Evolutionary conservation across 2,329 filamentous ascomycete genomes (phyloP), one percentile per base, ranked within the genome.

Genomic region (Fusarium palustre): DNA sequence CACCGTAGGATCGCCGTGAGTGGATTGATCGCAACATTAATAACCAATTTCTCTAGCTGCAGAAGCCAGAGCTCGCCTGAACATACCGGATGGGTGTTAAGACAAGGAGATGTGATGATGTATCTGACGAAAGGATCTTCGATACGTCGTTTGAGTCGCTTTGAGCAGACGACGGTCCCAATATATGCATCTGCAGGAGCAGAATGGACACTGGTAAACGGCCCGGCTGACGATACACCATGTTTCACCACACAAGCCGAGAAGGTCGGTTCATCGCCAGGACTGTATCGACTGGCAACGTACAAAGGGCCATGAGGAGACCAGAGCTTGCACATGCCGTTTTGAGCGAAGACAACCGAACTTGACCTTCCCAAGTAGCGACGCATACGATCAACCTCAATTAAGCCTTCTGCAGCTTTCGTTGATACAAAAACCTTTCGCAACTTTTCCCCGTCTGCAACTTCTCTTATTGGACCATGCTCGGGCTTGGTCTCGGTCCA

Each of bases 311-410:
- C 59, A 18, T 62, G 34, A 4, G 59, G 59, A 59, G 59, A 47
- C 59, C 59, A 62, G 3, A 62, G 59, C 25, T 59, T 62, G 41
- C 59, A 59, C 4, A 62, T 34, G 2, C 59, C 59, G 20, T 62
- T 62, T 34, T 59, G 59, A 3, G 59, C 55, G 42, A 63, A 63
- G 8, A 63, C 55, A 5, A 63, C 55, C 0, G 59, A 59, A 13
- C 47, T 63, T 1, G 16, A 47, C 4, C 28, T 15, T 2, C 55
- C 55, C 2, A 63, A 10, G 24, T 63, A 63, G 0, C 47, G 47
- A 2, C 59, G 59, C 25, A 63, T 20, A 0, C 59, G 55, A 31
- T 63, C 59, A 22, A 42, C 59, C 22, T 63, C 59, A 1, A 28
- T 6, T 3, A 63, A 11, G 8, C 33, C 59, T 33, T 47, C 55